Evolutionary conservation across 768 basidiomycete species (phyloP), one percentile per base, ranked within the genome.

Genomic region (Termitomyces sp.): DNA sequence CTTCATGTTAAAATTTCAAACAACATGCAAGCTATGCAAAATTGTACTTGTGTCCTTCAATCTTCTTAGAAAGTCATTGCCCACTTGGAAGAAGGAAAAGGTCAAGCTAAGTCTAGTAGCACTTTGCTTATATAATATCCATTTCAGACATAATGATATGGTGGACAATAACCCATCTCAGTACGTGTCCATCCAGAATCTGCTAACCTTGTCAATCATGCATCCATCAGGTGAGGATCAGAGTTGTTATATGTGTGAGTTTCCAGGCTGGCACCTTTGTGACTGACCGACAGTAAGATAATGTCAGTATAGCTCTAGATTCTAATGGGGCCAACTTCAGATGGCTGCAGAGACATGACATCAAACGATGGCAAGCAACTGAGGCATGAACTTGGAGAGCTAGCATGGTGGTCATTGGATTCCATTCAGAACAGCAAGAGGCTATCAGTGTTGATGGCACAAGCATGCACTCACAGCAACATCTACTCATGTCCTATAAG

Each of bases 161-260:
- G n/a, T n/a, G n/a, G n/a, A n/a, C 79, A 94, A 94, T 69, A 80
- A 83, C 42, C 92, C n/a, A 94, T 74, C 84, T 94, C 70, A 90
- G 92, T 93, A 68, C 60, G 75, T 75, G n/a, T n/a, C n/a, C 49
- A 36, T 44, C 44, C 24, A 15, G 15, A 32, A 7, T 33, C 50
- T 57, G 15, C 57, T 24, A 24, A 40, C 7, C 18, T 13, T 32
- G 24, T 39, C 24, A 40, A 52, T 56, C 12, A 63, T 45, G 40
- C 35, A 22, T 13, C 24, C 48, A 49, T 33, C 36, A 94, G 92
- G 82, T 71, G 74, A 84, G 11, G 83, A 93, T 67, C 89, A 89
- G 69, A 89, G 83, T 54, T 94, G 92, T 68, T 69, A 81, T 18
- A 81, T 83, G 66, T 94, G 92, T 65, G 84, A 85, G 13, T 72